Percentiles rank a stretch among this genome's conserved stretches.
phyloP scores from a whole-genome alignment of 495 filamentous ascomycete genomes.

The Usnea hakonensis region DNA sequence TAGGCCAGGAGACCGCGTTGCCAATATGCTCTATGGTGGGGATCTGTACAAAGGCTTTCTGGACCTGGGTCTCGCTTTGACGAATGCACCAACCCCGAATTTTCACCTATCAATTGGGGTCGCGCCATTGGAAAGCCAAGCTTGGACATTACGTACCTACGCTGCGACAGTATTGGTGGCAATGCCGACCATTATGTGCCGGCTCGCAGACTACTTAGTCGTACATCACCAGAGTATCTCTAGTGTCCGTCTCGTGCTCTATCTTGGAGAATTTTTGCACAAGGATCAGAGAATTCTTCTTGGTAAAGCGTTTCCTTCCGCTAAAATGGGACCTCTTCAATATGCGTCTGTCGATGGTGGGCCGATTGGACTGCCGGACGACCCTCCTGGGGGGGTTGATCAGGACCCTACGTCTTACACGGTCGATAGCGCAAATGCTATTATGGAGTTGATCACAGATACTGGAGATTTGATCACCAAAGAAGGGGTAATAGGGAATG shows the following conservation, averaged over 20 bases:
- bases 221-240: not conserved
- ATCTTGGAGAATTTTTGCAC: conserved; percentile 4
- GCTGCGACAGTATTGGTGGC: not conserved
- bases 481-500: not conserved
- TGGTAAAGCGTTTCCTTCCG: not conserved
- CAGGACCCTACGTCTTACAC: not conserved
- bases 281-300: not conserved
- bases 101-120: not conserved
- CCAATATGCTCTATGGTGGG: not conserved
- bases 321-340: not conserved
- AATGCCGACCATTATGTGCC: conserved; percentile 2
- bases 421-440: not conserved
- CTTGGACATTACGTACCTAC: not conserved
- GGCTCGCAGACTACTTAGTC: conserved; percentile 5
- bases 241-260: conserved; percentile 2
- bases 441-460: conserved; percentile 2
- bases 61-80: not conserved
- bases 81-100: not conserved
- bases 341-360: conserved; percentile 1
- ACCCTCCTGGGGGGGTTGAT: not conserved
- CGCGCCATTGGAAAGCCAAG: not conserved
- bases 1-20: not conserved
- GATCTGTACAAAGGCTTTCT: not conserved
- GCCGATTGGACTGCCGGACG: not conserved
- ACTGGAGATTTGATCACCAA: not conserved